These are phyloP conservation scores for Rhododendron mucronatum DNA, from an alignment of 148 eudicot genomes.

Conservation along the genomic window DNA sequence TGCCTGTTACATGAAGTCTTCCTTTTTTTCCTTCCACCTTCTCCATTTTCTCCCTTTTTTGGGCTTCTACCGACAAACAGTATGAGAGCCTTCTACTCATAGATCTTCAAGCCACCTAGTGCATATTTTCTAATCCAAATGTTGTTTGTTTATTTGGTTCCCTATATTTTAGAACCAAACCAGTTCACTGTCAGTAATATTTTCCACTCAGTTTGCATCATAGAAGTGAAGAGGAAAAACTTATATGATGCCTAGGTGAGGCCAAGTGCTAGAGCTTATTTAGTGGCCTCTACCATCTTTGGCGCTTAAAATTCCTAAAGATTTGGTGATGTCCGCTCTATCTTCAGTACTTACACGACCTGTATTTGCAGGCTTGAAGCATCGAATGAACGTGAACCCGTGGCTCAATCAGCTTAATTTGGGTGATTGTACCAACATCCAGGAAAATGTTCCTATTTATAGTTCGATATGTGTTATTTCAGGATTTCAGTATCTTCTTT, in stretches of 20 bases:
- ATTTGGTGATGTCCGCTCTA: not conserved
- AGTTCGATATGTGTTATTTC: not conserved
- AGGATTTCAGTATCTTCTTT: not conserved
- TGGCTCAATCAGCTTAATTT: constrained; percentile 46
- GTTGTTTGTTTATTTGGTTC: not conserved
- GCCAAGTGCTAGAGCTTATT: not conserved
- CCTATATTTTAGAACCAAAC: not conserved
- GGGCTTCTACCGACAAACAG: not conserved
- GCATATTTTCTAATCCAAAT: not conserved
- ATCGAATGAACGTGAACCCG: constrained; percentile 42
- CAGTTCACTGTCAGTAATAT: not conserved
- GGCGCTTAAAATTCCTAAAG: not conserved
- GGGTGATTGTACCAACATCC: not conserved
- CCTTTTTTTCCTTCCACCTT: not conserved
- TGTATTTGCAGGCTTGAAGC: constrained; percentile 36
- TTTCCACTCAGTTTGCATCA: not conserved
- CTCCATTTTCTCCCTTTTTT: not conserved
- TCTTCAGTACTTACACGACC: not conserved
- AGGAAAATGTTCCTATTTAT: not conserved
- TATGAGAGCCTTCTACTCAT: not conserved
- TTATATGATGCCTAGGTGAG: not conserved
- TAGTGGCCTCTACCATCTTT: not conserved
- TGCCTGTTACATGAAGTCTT: not conserved
- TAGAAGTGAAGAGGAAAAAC: not conserved
- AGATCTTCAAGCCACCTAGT: not conserved